Percentiles rank a stretch among this genome's conserved stretches.
phyloP scores from a whole-genome alignment of 495 filamentous ascomycete species.

The Hypomontagnella monticulosa region DNA sequence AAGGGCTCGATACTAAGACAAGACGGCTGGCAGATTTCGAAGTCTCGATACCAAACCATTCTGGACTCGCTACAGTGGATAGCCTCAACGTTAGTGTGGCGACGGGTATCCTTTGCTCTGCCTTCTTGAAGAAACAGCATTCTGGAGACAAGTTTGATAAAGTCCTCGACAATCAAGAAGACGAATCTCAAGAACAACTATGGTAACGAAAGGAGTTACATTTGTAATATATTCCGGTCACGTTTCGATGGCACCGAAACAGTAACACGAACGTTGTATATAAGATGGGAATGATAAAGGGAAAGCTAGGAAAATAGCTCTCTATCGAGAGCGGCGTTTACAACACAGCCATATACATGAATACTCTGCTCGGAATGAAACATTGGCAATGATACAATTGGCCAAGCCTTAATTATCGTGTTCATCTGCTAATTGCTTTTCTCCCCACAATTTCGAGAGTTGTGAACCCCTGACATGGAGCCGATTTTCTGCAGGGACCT shows the following conservation, averaged over 20 bases:
- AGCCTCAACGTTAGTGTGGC: constrained; percentile 91
- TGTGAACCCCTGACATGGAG: too few relatives aligned
- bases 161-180: constrained; percentile 28
- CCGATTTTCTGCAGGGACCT: constrained; percentile 12
- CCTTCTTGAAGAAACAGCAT: constrained; percentile 53
- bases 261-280: constrained; percentile 32
- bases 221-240: constrained; percentile 1
- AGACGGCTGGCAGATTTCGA: constrained; percentile 69
- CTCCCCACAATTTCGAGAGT: too few relatives aligned
- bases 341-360: too few relatives aligned
- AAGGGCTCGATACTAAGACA: constrained; percentile 66
- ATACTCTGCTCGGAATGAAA: too few relatives aligned
- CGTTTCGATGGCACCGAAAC: background rate
- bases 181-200: constrained; percentile 29
- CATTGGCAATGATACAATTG: too few relatives aligned
- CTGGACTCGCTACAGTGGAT: constrained; percentile 62
- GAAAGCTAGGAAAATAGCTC: too few relatives aligned
- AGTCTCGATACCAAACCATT: constrained; percentile 59
- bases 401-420: too few relatives aligned
- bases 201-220: constrained; percentile 32
- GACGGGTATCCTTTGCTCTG: constrained; percentile 76
- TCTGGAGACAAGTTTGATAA: constrained; percentile 36
- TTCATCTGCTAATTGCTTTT: too few relatives aligned
- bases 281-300: constrained; percentile 17
- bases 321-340: too few relatives aligned